Percentiles rank a stretch among this genome's conserved stretches.
Evolutionary conservation across 306 rosid genomes (phyloP).

Genomic region (Malus sylvestris): DNA sequence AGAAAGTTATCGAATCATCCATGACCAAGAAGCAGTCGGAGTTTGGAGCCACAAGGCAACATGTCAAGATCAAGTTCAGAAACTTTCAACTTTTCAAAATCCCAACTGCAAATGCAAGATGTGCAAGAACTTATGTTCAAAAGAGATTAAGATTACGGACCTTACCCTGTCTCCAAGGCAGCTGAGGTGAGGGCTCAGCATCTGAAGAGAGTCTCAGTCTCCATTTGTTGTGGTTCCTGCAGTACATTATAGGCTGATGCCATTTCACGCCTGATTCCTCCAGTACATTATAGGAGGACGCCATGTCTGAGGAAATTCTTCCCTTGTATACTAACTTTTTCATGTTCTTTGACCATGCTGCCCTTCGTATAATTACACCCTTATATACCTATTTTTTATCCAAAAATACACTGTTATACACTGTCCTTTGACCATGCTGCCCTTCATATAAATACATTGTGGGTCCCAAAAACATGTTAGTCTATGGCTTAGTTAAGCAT

Average conservation of each 20-base stretch:
- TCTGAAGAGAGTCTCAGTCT: constrained; percentile 26
- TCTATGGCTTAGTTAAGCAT: too few species aligned
- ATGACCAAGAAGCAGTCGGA: not conserved
- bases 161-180: constrained; percentile 65
- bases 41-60: too few species aligned
- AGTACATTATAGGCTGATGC: constrained; percentile 96
- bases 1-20: not conserved
- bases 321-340: too few species aligned
- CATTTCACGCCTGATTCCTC: constrained; percentile 96
- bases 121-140: not conserved
- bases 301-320: not conserved
- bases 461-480: too few species aligned
- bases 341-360: too few species aligned
- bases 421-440: too few species aligned
- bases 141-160: constrained; percentile 38
- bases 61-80: too few species aligned
- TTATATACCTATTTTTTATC: too few species aligned
- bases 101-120: not conserved
- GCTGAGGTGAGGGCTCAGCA: constrained; percentile 26
- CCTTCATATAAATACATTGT: too few species aligned
- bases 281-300: constrained; percentile 50
- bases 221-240: constrained; percentile 56
- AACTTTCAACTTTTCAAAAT: constrained; percentile 9
- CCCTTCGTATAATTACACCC: too few species aligned
- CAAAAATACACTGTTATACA: too few species aligned